Conservation (phyloP, 2,329 filamentous ascomycete genomes). For the Sphaerostilbella broomeana region DNA sequence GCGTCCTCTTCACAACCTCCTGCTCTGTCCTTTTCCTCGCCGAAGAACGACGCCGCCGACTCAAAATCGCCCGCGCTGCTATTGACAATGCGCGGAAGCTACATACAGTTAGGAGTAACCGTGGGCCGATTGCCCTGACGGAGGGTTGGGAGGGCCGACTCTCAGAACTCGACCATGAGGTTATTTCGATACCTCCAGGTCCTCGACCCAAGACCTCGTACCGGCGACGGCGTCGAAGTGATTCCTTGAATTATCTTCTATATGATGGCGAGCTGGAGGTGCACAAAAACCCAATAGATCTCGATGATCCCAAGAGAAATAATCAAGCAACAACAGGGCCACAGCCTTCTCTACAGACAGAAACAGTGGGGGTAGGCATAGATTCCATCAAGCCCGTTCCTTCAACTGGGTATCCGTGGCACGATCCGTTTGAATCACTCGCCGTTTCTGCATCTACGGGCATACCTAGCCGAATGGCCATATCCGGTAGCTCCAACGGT, state of each 20-base stretch:
- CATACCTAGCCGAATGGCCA: too few species aligned
- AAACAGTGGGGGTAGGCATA: not conserved
- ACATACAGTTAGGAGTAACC: constrained; percentile 32
- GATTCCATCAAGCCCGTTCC: not conserved
- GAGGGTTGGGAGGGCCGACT: constrained; percentile 20
- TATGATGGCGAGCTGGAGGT: not conserved
- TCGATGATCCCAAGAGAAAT: not conserved
- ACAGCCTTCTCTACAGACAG: not conserved
- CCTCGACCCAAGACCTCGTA: constrained; percentile 19
- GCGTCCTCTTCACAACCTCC: constrained; percentile 50
- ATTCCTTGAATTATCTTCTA: not conserved
- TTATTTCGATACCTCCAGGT: constrained; percentile 16
- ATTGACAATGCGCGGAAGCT: constrained; percentile 48
- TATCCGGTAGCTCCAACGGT: too few species aligned
- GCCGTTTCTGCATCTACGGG: too few species aligned
- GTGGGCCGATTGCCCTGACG: constrained; percentile 23
- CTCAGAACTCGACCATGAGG: constrained; percentile 20
- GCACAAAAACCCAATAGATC: not conserved
- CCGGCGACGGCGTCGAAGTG: constrained; percentile 23
- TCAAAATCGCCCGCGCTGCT: constrained; percentile 43
- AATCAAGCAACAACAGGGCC: not conserved
- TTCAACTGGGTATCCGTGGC: too few species aligned
- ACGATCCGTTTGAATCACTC: too few species aligned
- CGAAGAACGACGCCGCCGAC: constrained; percentile 50
- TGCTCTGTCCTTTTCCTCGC: constrained; percentile 49